A percentile compares a stretch with the other conserved stretches of the same genome.
These are phyloP conservation scores for Claviceps sp. DNA, from an alignment of 2,329 filamentous ascomycete species.

Conservation along the genomic window DNA sequence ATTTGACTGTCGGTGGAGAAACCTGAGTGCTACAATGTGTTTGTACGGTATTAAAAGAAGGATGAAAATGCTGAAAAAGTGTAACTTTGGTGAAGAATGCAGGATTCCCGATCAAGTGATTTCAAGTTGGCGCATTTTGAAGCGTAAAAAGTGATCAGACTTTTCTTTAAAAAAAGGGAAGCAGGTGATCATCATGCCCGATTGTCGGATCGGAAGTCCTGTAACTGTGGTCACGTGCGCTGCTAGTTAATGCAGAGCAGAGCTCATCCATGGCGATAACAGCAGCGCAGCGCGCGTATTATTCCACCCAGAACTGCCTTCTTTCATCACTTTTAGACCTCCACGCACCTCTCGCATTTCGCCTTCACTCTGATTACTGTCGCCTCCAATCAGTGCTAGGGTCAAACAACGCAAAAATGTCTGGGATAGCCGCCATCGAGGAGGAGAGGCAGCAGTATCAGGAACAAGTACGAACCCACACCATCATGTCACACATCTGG, in stretches of 20 bases:
- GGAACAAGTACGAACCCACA: constrained; percentile 33
- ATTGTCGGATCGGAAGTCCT: too few species aligned
- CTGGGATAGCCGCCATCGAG: constrained; percentile 28
- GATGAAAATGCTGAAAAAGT: too few species aligned
- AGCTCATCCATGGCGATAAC: background rate
- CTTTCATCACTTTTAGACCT: background rate
- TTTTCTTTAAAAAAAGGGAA: too few species aligned
- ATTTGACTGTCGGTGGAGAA: too few species aligned
- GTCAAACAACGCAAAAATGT: constrained; percentile 12
- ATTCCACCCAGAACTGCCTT: background rate
- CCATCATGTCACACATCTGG: background rate
- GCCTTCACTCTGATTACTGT: background rate
- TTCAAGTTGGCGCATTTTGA: too few species aligned
- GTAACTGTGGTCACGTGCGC: background rate
- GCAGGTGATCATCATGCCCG: too few species aligned
- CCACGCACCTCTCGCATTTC: background rate
- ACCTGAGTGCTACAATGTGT: too few species aligned
- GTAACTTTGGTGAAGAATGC: too few species aligned
- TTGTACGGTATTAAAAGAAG: too few species aligned
- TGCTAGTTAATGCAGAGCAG: background rate
- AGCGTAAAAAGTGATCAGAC: too few species aligned
- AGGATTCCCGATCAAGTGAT: too few species aligned
- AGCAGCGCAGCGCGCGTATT: background rate
- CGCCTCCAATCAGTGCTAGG: background rate
- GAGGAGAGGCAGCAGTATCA: constrained; percentile 41